Evolutionary conservation across 768 basidiomycete genomes (phyloP).

Genomic region (Hygrocybe punicea): DNA sequence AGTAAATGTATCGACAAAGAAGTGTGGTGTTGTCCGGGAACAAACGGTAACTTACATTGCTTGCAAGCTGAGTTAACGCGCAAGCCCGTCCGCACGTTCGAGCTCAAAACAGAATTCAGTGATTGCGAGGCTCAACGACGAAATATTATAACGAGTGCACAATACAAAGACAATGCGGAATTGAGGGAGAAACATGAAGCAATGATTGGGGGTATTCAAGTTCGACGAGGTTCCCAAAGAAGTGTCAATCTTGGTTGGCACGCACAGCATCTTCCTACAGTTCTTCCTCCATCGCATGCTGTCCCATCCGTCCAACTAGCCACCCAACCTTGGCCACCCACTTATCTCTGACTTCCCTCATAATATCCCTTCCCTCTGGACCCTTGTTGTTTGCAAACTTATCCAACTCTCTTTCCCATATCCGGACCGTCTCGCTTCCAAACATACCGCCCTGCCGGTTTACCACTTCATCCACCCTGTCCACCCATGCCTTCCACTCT

Average conservation of each 20-base stretch:
- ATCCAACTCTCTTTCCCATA: slow-evolving; percentile 70
- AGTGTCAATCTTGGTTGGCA: neutral
- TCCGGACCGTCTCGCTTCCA: slow-evolving; percentile 60
- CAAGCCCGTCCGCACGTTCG: too few relatives aligned
- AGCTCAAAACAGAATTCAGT: too few relatives aligned
- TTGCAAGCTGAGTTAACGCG: too few relatives aligned
- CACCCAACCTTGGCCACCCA: slow-evolving; percentile 79
- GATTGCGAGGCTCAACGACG: too few relatives aligned
- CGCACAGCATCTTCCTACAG: slow-evolving; percentile 18
- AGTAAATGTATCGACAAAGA: too few relatives aligned
- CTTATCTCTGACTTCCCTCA: slow-evolving; percentile 47
- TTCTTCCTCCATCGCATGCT: slow-evolving; percentile 33
- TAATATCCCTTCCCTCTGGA: slow-evolving; percentile 33
- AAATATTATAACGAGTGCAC: too few relatives aligned
- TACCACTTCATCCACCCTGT: slow-evolving; percentile 62
- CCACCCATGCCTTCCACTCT: slow-evolving; percentile 80
- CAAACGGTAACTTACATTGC: too few relatives aligned
- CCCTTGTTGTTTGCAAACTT: slow-evolving; percentile 56
- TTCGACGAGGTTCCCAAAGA: too few relatives aligned
- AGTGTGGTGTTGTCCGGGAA: too few relatives aligned
- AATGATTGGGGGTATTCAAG: too few relatives aligned
- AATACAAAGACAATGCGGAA: too few relatives aligned
- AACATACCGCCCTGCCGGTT: slow-evolving; percentile 80
- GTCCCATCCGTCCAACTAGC: slow-evolving; percentile 56
- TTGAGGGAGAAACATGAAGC: too few relatives aligned